Evolutionary conservation across 306 rosid genomes (phyloP).

Genomic region (Medicago truncatula): DNA sequence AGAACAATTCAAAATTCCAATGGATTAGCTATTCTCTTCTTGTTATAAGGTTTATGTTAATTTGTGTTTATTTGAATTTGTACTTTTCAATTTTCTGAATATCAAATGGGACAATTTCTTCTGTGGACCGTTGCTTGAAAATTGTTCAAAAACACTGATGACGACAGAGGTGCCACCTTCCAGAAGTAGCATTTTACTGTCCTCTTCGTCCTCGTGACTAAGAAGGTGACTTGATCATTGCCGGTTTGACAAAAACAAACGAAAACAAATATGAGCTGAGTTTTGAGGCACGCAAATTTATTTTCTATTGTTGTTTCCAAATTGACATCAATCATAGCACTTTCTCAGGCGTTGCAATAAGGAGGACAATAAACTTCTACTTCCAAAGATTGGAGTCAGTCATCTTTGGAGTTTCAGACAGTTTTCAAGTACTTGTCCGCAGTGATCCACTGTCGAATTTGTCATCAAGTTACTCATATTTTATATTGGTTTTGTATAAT

Average conservation of each 20-base stretch:
- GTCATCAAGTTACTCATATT: neutral
- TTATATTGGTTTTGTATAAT: conserved; percentile 33
- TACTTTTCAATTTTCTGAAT: neutral
- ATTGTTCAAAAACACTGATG: neutral
- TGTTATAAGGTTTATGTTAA: neutral
- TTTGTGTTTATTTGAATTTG: neutral
- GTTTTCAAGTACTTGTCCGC: neutral
- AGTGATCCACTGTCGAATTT: neutral
- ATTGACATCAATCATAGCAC: too few relatives aligned
- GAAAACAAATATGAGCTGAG: neutral
- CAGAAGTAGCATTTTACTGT: neutral
- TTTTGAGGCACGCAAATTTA: too few relatives aligned
- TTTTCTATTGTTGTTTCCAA: too few relatives aligned
- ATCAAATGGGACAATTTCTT: neutral
- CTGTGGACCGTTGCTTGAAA: neutral
- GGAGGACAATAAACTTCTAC: neutral
- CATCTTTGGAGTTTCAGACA: neutral
- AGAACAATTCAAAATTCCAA: conserved; percentile 9
- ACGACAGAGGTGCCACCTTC: neutral
- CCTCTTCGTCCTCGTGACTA: neutral
- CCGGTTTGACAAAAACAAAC: neutral
- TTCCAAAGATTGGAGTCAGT: neutral
- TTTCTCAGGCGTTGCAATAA: too few relatives aligned
- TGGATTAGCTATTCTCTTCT: conserved; percentile 8
- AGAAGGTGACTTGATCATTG: neutral